Evolutionary conservation across 768 basidiomycete genomes (phyloP).

Genomic region (Lyophyllum atratum): DNA sequence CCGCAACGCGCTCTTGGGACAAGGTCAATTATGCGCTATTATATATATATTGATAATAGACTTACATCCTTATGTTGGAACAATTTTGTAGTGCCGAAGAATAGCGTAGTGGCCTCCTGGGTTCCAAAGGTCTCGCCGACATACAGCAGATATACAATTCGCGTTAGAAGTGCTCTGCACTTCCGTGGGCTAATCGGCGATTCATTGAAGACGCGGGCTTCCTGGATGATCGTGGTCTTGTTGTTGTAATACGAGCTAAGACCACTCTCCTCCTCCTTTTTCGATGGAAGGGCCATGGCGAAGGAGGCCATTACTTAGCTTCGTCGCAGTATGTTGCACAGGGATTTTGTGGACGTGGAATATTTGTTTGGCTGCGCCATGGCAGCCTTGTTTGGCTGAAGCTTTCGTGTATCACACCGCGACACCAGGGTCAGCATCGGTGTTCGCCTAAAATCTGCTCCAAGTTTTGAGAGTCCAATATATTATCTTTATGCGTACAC

Average conservation of each 20-base stretch:
- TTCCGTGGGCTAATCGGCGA: slow-evolving; percentile 98
- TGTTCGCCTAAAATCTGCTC: too few species aligned
- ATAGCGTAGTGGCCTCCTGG: slow-evolving; percentile 95
- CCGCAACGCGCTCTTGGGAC: slow-evolving; percentile 79
- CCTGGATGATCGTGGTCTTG: slow-evolving; percentile 97
- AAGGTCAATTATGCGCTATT: neutral
- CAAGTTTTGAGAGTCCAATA: too few species aligned
- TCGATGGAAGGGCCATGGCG: slow-evolving; percentile 78
- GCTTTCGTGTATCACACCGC: slow-evolving; percentile 3
- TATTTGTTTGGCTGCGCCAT: slow-evolving; percentile 34
- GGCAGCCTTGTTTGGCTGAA: slow-evolving; percentile 26
- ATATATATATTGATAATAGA: slow-evolving; percentile 13
- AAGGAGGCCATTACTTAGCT: slow-evolving; percentile 47
- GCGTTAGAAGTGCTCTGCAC: slow-evolving; percentile 93
- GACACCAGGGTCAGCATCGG: too few species aligned
- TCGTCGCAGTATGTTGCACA: slow-evolving; percentile 12
- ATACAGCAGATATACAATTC: slow-evolving; percentile 96
- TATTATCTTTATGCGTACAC: slow-evolving; percentile 15
- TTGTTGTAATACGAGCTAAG: slow-evolving; percentile 94
- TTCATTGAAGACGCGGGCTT: slow-evolving; percentile 98
- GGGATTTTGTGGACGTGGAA: slow-evolving; percentile 39
- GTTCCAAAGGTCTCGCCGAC: slow-evolving; percentile 93
- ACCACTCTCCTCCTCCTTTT: slow-evolving; percentile 96
- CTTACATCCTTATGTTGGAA: slow-evolving; percentile 99
- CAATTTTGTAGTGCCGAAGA: slow-evolving; percentile 98